Base-by-base conservation (phyloP, 163 green algal genomes). In the Scenedesmus sp. region DNA sequence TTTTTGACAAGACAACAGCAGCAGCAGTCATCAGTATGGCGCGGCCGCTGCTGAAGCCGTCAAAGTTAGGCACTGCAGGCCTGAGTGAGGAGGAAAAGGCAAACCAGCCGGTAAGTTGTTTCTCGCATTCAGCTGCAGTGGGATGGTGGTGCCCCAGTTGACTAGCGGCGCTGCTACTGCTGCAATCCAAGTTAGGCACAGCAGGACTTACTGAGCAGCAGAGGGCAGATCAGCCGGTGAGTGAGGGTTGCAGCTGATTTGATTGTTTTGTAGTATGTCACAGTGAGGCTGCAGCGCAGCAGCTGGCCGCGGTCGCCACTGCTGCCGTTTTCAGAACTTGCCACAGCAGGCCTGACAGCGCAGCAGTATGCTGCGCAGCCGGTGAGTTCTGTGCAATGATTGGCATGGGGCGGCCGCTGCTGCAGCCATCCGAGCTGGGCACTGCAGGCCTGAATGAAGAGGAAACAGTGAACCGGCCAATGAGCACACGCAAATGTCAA, bases 1-100 rank as follows among this genome's bases (percentile, higher is more conserved):
- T 96, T 57, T 82, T 96, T 16, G 91, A 95, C 84, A 90, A 93
- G 76, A 52, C 79, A 8, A 90, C 90, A 1, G 91, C 84, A 8
- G 88, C 93, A 12, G 84, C 94, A 62, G 82, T 96, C 74, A 90
- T 95, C 23, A 59, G 46, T 1, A 54, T 92, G 9, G 94, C 94
- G 2, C 85, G 12, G 67, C 91, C 89, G 56, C 83, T 74, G 62
- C 84, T 96, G 70, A 74, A 87, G 56, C 92, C 92, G 23, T 86
- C 87, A 1, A 16, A 52, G 54, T 73, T 91, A 9, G 86, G 66
- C 16, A 59, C 83, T n/a, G 9, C 76, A 57, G 76, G 26, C 34
- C 76, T 26, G 34, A 84, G 5, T 18, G 46, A 84, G 3, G 76
- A 56, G 5, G 9, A 56, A 26, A 10, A 23, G 13, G 46, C 34